Base-by-base conservation (phyloP, 305 asterid species). In the Galium porrigens region DNA sequence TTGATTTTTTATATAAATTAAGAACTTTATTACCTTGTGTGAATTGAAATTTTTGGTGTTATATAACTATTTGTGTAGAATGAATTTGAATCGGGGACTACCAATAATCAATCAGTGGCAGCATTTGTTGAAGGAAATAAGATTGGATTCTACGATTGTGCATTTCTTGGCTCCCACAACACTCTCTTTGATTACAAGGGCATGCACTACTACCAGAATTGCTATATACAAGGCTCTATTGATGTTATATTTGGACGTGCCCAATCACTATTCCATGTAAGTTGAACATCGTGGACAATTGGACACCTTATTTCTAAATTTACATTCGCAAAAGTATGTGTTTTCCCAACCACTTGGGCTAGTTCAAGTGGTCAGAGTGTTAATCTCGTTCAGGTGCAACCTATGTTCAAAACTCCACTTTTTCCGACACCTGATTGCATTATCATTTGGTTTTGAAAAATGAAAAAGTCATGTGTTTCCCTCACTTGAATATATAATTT, bases 241-340 rank as follows among this genome's bases (percentile, higher is more conserved):
- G 97, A 90, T 56, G 64, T 87, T 82, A 81, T 90, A 4, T 90
- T 82, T 58, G 97, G 95, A 17, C 87, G 74, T 8, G 97, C 85
- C 6, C 87, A 79, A 61, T 80, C 97, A 44, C 58, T 87, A 27
- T 87, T 82, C 56, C 80, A 85, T 58, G 95, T 87, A 64, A 74
- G 83, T 36, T 36, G 30, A 27, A 1, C 30, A 27, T 2, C 30
- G 1, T 27, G 0, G 2, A 27, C 30, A 27, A 27, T 27, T 27
- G 30, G 30, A 27, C 1, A 27, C 5, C 37, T 34, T 34, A 34
- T 34, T 34, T 34, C 6, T 3, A 3, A 4, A 34, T 34, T 34
- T 34, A 3, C 1, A 1, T 7, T 41, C 48, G 22, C 22, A 41
- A 9, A 27, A 27, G 30, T 27, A 22, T 22, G 22, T 22, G 22